phyloP scores from a whole-genome alignment of 2,329 filamentous ascomycete genomes.

The Exophiala sideris region DNA sequence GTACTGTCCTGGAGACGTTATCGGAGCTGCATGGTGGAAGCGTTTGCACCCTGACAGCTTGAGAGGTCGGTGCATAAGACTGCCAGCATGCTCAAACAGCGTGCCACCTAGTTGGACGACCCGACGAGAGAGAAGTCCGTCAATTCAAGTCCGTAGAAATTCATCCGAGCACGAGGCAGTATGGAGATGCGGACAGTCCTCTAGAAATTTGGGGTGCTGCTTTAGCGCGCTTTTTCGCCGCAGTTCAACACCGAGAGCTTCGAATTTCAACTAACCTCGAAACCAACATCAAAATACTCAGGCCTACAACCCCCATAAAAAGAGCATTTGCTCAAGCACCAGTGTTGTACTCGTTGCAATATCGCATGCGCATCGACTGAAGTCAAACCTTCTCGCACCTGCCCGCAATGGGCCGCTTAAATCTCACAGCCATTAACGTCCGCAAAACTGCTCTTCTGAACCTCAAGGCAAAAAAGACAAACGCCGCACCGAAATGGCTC shows the following conservation, averaged over 20 bases:
- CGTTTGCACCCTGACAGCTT: constrained; percentile 21
- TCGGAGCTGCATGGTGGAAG: constrained; percentile 20
- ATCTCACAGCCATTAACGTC: constrained; percentile 46
- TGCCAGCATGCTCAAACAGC: constrained; percentile 9
- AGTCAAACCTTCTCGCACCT: not conserved
- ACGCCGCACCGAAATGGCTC: constrained; percentile 51
- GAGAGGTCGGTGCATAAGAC: constrained; percentile 21
- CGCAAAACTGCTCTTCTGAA: constrained; percentile 42
- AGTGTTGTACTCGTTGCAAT: not conserved
- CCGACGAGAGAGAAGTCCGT: not conserved
- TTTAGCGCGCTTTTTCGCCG: constrained; percentile 18
- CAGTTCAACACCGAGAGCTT: constrained; percentile 8
- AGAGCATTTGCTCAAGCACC: not conserved
- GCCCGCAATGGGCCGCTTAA: constrained; percentile 44
- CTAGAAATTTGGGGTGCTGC: not conserved
- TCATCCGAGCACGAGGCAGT: no score
- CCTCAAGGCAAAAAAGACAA: constrained; percentile 36
- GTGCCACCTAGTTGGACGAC: not conserved
- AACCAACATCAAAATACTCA: not conserved
- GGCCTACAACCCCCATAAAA: not conserved
- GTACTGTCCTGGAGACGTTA: constrained; percentile 17
- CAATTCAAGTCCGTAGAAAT: not conserved
- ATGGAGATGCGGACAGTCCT: not conserved
- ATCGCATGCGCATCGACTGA: not conserved
- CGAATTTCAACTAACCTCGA: not conserved